Conservation (phyloP, 2,329 filamentous ascomycete species). For the Nigrospora oryzae region DNA sequence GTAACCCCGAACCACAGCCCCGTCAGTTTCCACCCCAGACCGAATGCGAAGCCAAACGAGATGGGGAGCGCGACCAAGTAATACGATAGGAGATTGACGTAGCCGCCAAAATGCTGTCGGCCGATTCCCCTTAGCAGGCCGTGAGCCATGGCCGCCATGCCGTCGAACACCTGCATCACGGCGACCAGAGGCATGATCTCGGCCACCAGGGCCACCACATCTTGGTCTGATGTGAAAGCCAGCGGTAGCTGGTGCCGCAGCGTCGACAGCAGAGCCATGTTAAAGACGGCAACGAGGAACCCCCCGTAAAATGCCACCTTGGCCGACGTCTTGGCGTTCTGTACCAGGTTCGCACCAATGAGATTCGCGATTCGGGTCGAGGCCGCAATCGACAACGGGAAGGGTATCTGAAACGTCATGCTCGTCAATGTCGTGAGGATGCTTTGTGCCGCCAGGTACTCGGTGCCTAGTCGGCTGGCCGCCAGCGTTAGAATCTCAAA, state of each 20-base stretch:
- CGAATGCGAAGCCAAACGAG: slow-evolving; percentile 71
- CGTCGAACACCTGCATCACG: slow-evolving; percentile 85
- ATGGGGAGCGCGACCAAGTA: slow-evolving; percentile 82
- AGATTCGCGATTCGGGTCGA: slow-evolving; percentile 87
- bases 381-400: slow-evolving; percentile 80
- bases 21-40: slow-evolving; percentile 64
- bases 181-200: slow-evolving; percentile 71
- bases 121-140: slow-evolving; percentile 82
- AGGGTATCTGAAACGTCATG: slow-evolving; percentile 85
- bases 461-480: slow-evolving; percentile 69
- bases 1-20: slow-evolving; percentile 78
- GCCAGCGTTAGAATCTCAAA: slow-evolving; percentile 88
- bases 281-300: slow-evolving; percentile 67
- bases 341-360: slow-evolving; percentile 76
- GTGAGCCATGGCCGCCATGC: slow-evolving; percentile 69
- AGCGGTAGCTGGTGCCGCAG: slow-evolving; percentile 67
- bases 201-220: slow-evolving; percentile 62
- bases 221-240: slow-evolving; percentile 67
- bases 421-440: slow-evolving; percentile 71
- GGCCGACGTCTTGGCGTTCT: slow-evolving; percentile 72
- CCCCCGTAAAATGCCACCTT: slow-evolving; percentile 63
- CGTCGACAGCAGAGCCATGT: slow-evolving; percentile 59
- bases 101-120: slow-evolving; percentile 81
- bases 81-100: slow-evolving; percentile 78
- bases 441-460: slow-evolving; percentile 79